Conservation (phyloP, 2,329 filamentous ascomycete species). For the Furcasterigmium furcatum region DNA sequence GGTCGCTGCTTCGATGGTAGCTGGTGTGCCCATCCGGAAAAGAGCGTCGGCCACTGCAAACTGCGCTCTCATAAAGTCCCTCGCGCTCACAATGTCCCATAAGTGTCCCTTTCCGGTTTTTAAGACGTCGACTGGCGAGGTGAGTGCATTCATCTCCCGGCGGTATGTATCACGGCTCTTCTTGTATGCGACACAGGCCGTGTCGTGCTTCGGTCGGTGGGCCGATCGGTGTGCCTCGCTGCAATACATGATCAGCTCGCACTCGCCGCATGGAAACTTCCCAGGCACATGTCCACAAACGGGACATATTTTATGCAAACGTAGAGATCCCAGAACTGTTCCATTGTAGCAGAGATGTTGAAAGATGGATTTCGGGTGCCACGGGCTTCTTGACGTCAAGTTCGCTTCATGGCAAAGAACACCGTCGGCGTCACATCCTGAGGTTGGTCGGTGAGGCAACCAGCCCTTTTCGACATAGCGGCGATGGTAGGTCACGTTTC, state of each 20-base stretch:
- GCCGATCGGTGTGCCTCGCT: not conserved
- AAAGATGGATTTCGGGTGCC: too few species aligned
- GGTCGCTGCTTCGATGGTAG: not conserved
- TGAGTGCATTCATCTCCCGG: not conserved
- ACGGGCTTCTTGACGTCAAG: too few species aligned
- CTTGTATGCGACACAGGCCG: not conserved
- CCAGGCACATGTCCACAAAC: not conserved
- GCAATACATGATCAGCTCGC: not conserved
- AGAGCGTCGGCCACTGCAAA: not conserved
- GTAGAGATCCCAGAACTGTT: too few species aligned
- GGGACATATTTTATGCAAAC: not conserved
- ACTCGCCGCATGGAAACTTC: not conserved
- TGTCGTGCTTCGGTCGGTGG: not conserved
- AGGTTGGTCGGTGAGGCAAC: too few species aligned
- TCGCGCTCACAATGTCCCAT: not conserved
- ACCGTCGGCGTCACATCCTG: too few species aligned
- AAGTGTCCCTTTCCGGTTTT: not conserved
- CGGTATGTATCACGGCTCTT: not conserved
- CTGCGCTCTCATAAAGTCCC: not conserved
- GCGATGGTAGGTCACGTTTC: too few species aligned
- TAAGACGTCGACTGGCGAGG: not conserved
- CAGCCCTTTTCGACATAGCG: too few species aligned
- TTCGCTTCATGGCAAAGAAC: too few species aligned
- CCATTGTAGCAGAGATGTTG: too few species aligned
- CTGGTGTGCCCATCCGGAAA: not conserved